Evolutionary conservation across 2,329 filamentous ascomycete genomes (phyloP), one percentile per base, ranked within the genome.

Genomic region (Aureobasidium sp.): DNA sequence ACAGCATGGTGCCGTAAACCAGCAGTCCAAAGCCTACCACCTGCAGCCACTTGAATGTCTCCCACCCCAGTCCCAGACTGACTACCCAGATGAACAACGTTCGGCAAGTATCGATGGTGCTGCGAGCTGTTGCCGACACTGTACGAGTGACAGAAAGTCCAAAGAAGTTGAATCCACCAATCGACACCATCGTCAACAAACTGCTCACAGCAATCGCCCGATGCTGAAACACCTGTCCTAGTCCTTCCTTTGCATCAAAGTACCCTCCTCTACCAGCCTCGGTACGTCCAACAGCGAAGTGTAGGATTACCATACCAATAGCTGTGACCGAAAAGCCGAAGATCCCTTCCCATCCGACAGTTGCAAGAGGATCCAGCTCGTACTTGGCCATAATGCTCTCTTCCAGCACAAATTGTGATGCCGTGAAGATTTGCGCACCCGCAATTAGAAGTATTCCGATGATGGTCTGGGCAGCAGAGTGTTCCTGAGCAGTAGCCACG

Each of bases 51-150:
- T 97, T 97, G 83, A 99, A 97, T 0, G 85, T 87, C 77, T 99
- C 94, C 94, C 94, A 99, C 64, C 92, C 92, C 2, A 99, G 83
- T 4, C 89, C 90, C 5, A 99, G 83, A 21, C 91, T 96, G 14
- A 96, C 90, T 32, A 99, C 82, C 94, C 94, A 99, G 76, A 99
- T 97, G 77, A 99, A 97, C 1, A 99, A 83, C 0, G 94, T 99
- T 44, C 93, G 86, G 80, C 92, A 97, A 1, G 94, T 99, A 74
- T 99, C 94, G 69, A 99, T 97, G 36, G 93, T 97, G 36, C 91
- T 96, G 64, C 94, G 86, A 1, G 93, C 91, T 0, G 94, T 99
- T 11, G 94, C 94, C 65, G 89, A 95, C 67, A 99, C 91, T 64
- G 78, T 86, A 63, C 90, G 85, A 0, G 94, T 99, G 9, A 99